Conservation (phyloP, 2,329 filamentous ascomycete genomes). For the Cryphonectria nitschkei region DNA sequence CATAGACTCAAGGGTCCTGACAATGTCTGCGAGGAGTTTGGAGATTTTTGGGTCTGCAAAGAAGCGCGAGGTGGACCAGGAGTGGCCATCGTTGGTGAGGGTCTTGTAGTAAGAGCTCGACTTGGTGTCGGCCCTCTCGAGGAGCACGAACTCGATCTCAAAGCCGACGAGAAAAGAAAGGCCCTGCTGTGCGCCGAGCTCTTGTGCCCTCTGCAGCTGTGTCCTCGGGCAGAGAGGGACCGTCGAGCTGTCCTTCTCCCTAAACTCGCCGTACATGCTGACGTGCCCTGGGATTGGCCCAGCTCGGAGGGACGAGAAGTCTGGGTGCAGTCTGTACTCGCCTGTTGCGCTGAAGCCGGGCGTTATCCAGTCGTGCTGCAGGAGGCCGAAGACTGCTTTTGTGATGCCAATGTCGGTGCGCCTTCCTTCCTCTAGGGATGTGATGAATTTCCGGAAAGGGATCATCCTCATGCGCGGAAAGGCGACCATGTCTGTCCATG, state of each 20-base stretch:
- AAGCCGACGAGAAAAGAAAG: slow-evolving; percentile 73
- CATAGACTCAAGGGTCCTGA: slow-evolving; percentile 59
- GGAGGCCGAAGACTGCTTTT: slow-evolving; percentile 64
- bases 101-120: slow-evolving; percentile 38
- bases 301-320: slow-evolving; percentile 62
- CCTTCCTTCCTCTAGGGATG: slow-evolving; percentile 50
- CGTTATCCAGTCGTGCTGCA: slow-evolving; percentile 67
- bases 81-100: slow-evolving; percentile 65
- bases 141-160: slow-evolving; percentile 79
- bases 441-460: slow-evolving; percentile 61
- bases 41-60: slow-evolving; percentile 62
- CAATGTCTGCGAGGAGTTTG: slow-evolving; percentile 67
- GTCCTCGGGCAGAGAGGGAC: slow-evolving; percentile 67
- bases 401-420: slow-evolving; percentile 62
- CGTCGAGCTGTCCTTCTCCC: slow-evolving; percentile 54
- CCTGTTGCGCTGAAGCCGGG: slow-evolving; percentile 61
- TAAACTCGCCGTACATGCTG: slow-evolving; percentile 70
- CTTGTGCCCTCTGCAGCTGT: slow-evolving; percentile 59
- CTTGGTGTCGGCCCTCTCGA: slow-evolving; percentile 50
- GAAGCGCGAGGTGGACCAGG: slow-evolving; percentile 69
- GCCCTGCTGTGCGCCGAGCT: slow-evolving; percentile 53
- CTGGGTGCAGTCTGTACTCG: slow-evolving; percentile 68
- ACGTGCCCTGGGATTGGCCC: slow-evolving; percentile 65
- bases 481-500: slow-evolving; percentile 80
- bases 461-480: slow-evolving; percentile 69